A percentile compares a stretch with the other conserved stretches of the same genome.
Evolutionary conservation across 345 rosid genomes (phyloP).

Genomic region (Eutrema yunnanense): DNA sequence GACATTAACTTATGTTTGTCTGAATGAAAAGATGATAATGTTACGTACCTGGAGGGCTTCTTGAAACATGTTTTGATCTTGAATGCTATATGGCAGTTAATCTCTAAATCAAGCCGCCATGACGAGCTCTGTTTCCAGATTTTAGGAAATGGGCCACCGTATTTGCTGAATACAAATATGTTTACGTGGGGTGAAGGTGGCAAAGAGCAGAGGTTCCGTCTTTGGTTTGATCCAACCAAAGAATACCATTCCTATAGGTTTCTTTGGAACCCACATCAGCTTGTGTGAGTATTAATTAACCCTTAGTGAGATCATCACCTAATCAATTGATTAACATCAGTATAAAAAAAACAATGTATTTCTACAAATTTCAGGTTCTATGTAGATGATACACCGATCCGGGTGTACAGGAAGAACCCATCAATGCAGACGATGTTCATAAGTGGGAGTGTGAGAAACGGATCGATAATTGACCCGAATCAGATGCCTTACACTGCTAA

Average conservation of each 20-base stretch:
- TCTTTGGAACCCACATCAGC: conserved; percentile 31
- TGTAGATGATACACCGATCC: conserved; percentile 33
- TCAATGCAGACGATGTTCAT: conserved; percentile 32
- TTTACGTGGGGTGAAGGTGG: conserved; percentile 26
- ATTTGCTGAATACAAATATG: conserved; percentile 27
- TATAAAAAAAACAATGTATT: neutral
- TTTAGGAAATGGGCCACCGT: conserved; percentile 21
- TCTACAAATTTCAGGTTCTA: conserved; percentile 27
- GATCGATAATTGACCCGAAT: neutral
- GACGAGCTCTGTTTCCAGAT: conserved; percentile 33
- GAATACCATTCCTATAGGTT: conserved; percentile 27
- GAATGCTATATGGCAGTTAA: conserved; percentile 12
- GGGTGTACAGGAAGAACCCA: conserved; percentile 33
- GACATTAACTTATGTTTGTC: neutral
- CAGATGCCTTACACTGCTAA: conserved; percentile 36
- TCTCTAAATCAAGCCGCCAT: conserved; percentile 25
- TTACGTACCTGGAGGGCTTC: neutral
- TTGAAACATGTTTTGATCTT: neutral
- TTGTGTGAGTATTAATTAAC: conserved; percentile 21
- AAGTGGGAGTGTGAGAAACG: conserved; percentile 18
- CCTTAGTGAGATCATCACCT: neutral
- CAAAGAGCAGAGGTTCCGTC: conserved; percentile 28
- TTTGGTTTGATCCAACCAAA: conserved; percentile 34
- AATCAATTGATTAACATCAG: neutral
- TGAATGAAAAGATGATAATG: neutral